phyloP scores from a whole-genome alignment of 352 stramenopile species.

The Stramenopiles sp. region DNA sequence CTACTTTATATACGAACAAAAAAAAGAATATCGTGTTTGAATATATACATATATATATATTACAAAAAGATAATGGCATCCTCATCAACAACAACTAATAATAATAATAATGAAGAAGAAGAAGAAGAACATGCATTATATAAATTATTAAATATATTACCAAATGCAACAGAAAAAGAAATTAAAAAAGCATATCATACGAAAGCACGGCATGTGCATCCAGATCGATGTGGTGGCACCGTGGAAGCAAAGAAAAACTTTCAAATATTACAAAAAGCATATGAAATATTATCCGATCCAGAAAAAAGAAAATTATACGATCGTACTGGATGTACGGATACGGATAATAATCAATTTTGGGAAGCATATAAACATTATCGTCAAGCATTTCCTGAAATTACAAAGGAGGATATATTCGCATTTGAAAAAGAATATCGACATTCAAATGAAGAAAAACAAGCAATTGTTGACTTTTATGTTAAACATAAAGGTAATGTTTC shows the following conservation, averaged over 20 bases:
- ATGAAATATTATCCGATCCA: neutral
- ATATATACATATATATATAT: neutral
- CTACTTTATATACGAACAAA: neutral
- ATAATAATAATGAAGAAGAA: neutral
- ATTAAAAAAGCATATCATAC: neutral
- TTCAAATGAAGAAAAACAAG: no score
- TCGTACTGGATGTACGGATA: no score
- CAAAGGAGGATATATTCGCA: no score
- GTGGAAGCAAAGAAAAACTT: neutral
- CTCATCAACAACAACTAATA: neutral
- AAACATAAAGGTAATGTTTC: no score
- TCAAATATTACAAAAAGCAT: neutral
- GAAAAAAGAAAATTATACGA: neutral
- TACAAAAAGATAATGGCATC: neutral
- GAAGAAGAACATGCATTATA: neutral
- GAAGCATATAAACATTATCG: no score
- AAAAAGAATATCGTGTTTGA: neutral
- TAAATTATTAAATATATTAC: neutral
- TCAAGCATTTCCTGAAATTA: no score
- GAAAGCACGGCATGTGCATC: neutral
- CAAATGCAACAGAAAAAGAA: neutral
- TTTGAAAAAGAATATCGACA: no score
- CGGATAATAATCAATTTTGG: no score
- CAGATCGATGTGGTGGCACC: neutral
- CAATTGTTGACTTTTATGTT: no score